These are phyloP conservation scores for Chrysophaeum taylorii DNA, from an alignment of 352 stramenopile genomes.

Conservation along the genomic window DNA sequence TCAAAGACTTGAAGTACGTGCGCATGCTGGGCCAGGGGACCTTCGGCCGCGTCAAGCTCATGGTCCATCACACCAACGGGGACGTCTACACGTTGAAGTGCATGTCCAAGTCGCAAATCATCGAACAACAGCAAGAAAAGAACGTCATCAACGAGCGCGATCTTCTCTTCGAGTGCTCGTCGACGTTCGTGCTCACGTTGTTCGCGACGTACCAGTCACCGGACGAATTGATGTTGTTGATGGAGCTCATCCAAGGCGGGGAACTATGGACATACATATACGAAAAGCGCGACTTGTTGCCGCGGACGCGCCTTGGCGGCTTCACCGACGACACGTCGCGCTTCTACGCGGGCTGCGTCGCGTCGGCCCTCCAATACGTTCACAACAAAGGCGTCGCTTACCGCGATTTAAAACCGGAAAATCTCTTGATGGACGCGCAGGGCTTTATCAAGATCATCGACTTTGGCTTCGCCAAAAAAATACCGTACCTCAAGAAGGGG, in stretches of 20 bases:
- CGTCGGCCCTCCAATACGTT: conserved; percentile 57
- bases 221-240: conserved; percentile 84
- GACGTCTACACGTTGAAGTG: conserved; percentile 75
- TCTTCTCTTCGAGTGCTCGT: conserved; percentile 74
- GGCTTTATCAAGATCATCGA: conserved; percentile 74
- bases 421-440: conserved; percentile 68
- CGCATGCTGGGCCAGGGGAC: conserved; percentile 50
- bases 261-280: conserved; percentile 78
- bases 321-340: conserved; percentile 30
- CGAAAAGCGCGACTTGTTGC: conserved; percentile 39
- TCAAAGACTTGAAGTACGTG: conserved; percentile 48
- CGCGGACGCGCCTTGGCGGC: not conserved
- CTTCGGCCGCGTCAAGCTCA: conserved; percentile 69
- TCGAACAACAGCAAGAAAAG: conserved; percentile 76
- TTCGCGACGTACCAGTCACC: conserved; percentile 72
- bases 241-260: conserved; percentile 79
- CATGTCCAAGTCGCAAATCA: conserved; percentile 78
- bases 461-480: conserved; percentile 66
- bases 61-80: conserved; percentile 57
- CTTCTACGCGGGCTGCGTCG: conserved; percentile 37
- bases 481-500: conserved; percentile 8
- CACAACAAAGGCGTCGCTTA: conserved; percentile 72
- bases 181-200: conserved; percentile 84
- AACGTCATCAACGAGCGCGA: conserved; percentile 89
- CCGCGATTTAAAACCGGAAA: conserved; percentile 82